Percentiles rank a stretch among this genome's conserved stretches.
These are phyloP conservation scores for Auricularia cornea DNA, from an alignment of 768 basidiomycete genomes.

Conservation along the genomic window DNA sequence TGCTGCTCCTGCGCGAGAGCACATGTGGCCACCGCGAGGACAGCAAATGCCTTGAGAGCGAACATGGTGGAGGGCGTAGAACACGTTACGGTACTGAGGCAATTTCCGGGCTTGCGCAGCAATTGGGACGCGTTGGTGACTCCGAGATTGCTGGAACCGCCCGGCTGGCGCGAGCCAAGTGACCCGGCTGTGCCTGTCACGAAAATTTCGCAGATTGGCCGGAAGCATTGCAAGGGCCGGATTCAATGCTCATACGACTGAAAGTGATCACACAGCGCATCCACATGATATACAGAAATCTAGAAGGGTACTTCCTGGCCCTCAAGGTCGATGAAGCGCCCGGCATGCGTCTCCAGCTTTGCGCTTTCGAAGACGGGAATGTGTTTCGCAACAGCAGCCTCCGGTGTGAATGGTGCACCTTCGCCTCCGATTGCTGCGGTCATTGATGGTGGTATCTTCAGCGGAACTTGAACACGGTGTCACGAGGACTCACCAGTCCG, in stretches of 20 bases:
- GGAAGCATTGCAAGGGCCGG: no score
- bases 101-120: no score
- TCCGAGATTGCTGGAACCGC: no score
- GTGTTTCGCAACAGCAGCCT: not conserved
- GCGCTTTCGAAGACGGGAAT: not conserved
- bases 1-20: not conserved
- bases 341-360: not conserved
- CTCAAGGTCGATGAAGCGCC: not conserved
- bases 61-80: not conserved
- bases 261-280: no score
- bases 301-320: not conserved
- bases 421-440: not conserved
- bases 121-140: no score
- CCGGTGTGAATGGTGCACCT: not conserved
- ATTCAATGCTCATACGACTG: no score
- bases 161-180: no score
- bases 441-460: not conserved
- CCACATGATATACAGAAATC: no score
- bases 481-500: slow-evolving; percentile 24
- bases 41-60: not conserved
- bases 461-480: not conserved
- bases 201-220: no score
- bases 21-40: not conserved
- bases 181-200: no score
- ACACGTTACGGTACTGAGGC: no score